These are phyloP conservation scores for Crucihimalaya himalaica DNA, from an alignment of 345 rosid genomes.

Conservation along the genomic window DNA sequence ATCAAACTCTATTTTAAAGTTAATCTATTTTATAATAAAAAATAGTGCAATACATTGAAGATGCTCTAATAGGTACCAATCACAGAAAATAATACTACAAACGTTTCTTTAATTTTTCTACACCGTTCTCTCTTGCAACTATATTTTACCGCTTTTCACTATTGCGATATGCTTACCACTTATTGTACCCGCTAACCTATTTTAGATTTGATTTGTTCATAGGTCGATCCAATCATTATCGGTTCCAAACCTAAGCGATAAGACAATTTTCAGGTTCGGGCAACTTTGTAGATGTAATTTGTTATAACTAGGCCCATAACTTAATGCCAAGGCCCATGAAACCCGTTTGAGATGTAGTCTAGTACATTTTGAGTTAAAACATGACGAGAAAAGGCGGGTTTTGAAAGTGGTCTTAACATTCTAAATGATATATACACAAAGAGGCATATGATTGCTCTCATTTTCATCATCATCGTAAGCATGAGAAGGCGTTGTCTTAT, in stretches of 20 bases:
- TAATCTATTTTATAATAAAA: too few relatives aligned
- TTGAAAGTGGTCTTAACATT: constrained; percentile 12
- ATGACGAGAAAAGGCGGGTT: constrained; percentile 15
- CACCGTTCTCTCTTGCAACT: too few relatives aligned
- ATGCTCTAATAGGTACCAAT: too few relatives aligned
- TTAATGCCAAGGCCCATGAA: not conserved
- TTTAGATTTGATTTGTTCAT: not conserved
- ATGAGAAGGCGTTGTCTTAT: constrained; percentile 16
- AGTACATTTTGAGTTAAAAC: constrained; percentile 6
- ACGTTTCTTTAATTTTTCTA: too few relatives aligned
- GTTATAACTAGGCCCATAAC: not conserved
- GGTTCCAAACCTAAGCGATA: not conserved
- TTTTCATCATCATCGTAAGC: constrained; percentile 14
- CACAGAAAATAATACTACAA: too few relatives aligned
- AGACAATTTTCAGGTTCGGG: not conserved
- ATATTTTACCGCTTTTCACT: too few relatives aligned
- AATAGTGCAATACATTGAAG: too few relatives aligned
- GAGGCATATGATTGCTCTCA: not conserved
- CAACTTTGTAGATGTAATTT: not conserved
- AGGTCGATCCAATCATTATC: not conserved
- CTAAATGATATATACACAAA: constrained; percentile 32
- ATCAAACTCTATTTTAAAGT: too few relatives aligned
- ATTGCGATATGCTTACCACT: too few relatives aligned
- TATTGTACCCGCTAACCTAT: not conserved
- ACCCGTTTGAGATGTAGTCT: constrained; percentile 4